A percentile compares a stretch with the other conserved stretches of the same genome.
phyloP scores from a whole-genome alignment of 169 alveolate species.

The Perkinsus chesapeaki region DNA sequence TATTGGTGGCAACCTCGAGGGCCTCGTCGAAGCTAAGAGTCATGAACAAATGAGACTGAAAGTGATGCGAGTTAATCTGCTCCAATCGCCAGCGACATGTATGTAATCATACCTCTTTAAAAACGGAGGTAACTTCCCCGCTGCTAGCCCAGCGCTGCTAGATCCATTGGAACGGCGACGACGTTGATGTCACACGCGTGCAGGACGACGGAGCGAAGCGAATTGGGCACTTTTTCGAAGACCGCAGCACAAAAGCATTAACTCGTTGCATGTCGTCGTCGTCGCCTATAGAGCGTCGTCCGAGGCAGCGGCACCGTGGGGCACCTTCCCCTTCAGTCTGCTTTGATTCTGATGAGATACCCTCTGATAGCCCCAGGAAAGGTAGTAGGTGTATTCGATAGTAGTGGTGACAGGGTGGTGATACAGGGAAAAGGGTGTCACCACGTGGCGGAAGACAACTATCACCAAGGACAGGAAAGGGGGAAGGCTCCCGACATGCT shows the following conservation, averaged over 20 bases:
- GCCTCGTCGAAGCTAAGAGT: background rate
- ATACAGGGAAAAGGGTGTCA: background rate
- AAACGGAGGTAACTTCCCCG: background rate
- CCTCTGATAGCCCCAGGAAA: background rate
- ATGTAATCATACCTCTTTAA: too few relatives aligned
- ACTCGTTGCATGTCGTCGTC: too few relatives aligned
- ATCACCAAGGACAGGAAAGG: background rate
- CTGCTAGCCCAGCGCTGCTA: background rate
- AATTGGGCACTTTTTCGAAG: background rate
- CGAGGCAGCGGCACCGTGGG: too few relatives aligned
- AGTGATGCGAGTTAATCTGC: too few relatives aligned
- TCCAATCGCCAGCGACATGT: too few relatives aligned
- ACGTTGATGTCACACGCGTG: background rate
- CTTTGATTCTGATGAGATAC: background rate
- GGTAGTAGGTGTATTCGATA: background rate
- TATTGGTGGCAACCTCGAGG: background rate
- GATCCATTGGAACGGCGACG: background rate
- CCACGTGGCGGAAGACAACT: background rate
- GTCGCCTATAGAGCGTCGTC: too few relatives aligned
- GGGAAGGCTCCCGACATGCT: background rate
- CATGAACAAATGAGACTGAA: background rate
- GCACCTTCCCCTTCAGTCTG: background rate
- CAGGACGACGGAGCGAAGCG: background rate
- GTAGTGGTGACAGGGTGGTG: background rate
- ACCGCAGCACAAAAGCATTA: background rate